Evolutionary conservation across 345 rosid species (phyloP), one percentile per base, ranked within the genome.

Genomic region (Kernera saxatilis): DNA sequence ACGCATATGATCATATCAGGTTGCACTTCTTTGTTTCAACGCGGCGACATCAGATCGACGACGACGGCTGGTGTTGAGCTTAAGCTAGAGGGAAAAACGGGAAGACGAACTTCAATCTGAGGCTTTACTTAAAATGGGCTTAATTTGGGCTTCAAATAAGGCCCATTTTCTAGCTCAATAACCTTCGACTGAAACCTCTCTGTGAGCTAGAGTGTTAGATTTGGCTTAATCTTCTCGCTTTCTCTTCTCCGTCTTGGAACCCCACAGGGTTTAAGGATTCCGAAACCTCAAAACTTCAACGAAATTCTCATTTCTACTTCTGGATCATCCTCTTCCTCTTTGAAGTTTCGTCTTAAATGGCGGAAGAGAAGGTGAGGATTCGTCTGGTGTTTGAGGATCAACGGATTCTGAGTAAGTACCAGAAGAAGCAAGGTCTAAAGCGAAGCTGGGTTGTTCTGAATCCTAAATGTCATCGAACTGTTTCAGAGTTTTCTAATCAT

Each of bases 401-500:
- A 35, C 33, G 65, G 73, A 64, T 81, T 73, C 81, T 86, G 39
- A 82, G 85, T 79, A 85, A 80, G 81, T 40, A 66, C 5, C 96
- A 77, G 83, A 82, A 79, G 82, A 81, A 75, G 37, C 77, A 84
- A 70, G 91, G 90, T 26, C 73, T 92, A 44, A 78, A 55, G 62
- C 86, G 84, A 44, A 80, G 91, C 86, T 95, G 98, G 99, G 44
- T 92, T 67, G 82, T 89, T 78, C 82, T 90, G 45, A 81, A 92
- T 80, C 92, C 89, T 68, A 84, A 84, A 43, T 46, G 67, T 55
- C 91, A 72, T 22, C 73, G 54, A 15, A 89, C 94, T 73, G 78
- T 95, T 83, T 80, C 81, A 62, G 91, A 92, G 69, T 77, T 95
- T 71, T 73, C 96, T 30, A 53, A 84, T 58, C 76, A 88, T 74